These are phyloP conservation scores for Coemansia sp. DNA, from an alignment of 192 early-diverging fungal species.

Conservation along the genomic window DNA sequence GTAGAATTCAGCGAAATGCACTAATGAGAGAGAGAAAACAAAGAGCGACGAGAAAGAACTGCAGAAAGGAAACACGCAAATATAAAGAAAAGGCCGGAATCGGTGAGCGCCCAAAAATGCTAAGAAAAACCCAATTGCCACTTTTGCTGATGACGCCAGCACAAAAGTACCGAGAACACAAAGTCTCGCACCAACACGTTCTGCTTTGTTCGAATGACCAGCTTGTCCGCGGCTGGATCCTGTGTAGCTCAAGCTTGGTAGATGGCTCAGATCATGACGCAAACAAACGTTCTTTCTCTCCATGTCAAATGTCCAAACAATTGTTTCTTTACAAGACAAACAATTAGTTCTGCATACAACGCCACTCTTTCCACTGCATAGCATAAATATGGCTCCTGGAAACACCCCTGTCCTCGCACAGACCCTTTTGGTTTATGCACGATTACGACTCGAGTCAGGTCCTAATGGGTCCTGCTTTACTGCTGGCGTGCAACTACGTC, in stretches of 20 bases:
- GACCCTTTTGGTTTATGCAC: background rate
- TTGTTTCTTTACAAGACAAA: background rate
- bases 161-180: background rate
- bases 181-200: background rate
- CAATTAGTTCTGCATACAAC: background rate
- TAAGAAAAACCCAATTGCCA: background rate
- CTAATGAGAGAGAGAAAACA: background rate
- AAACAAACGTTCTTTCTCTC: background rate
- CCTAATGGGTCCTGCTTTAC: background rate
- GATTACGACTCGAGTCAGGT: background rate
- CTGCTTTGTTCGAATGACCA: background rate
- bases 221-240: background rate
- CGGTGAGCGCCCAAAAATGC: background rate
- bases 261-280: background rate
- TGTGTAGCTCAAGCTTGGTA: background rate
- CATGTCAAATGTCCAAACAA: background rate
- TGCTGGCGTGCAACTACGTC: slow-evolving; percentile 22
- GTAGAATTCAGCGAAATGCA: slow-evolving; percentile 1
- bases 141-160: background rate
- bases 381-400: background rate
- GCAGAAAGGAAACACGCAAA: slow-evolving; percentile 14
- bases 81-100: background rate
- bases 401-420: background rate
- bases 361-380: background rate
- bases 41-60: background rate